Evolutionary conservation across 257 asterid genomes (phyloP).

Genomic region (Ajuga chamaepitys): DNA sequence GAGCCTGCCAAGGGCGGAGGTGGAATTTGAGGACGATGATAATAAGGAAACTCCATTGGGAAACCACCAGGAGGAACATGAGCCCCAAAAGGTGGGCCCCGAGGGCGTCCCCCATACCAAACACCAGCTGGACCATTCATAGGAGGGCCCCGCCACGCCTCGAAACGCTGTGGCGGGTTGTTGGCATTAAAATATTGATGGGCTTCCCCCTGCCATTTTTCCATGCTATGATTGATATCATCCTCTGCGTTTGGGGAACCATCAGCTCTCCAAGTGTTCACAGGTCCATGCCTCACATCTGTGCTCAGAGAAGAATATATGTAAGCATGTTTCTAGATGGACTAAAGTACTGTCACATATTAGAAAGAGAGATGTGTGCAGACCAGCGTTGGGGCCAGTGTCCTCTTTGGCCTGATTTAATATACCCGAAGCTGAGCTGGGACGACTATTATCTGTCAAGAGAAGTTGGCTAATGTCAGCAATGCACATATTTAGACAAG

Average conservation of each 20-base stretch:
- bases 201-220: slow-evolving; percentile 77
- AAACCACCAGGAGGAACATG: slow-evolving; percentile 74
- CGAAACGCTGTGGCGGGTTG: slow-evolving; percentile 64
- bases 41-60: slow-evolving; percentile 73
- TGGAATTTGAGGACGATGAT: slow-evolving; percentile 70
- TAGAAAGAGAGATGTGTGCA: slow-evolving; percentile 19
- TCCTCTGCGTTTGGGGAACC: slow-evolving; percentile 46
- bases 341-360: slow-evolving; percentile 1
- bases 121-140: slow-evolving; percentile 63
- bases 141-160: slow-evolving; percentile 81
- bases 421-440: slow-evolving; percentile 68
- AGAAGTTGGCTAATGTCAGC: slow-evolving; percentile 18
- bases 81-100: slow-evolving; percentile 68
- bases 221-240: slow-evolving; percentile 40
- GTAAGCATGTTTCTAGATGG: neutral
- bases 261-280: slow-evolving; percentile 54
- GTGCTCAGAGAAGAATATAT: slow-evolving; percentile 21
- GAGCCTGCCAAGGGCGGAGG: slow-evolving; percentile 61
- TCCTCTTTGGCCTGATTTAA: slow-evolving; percentile 33
- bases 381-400: slow-evolving; percentile 48
- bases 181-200: slow-evolving; percentile 54
- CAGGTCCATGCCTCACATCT: slow-evolving; percentile 49
- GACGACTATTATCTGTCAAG: slow-evolving; percentile 54
- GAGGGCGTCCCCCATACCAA: slow-evolving; percentile 86
- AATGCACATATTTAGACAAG: neutral